Percentiles rank a stretch among this genome's conserved stretches.
phyloP scores from a whole-genome alignment of 495 filamentous ascomycete genomes.

The Cudoniella acicularis region DNA sequence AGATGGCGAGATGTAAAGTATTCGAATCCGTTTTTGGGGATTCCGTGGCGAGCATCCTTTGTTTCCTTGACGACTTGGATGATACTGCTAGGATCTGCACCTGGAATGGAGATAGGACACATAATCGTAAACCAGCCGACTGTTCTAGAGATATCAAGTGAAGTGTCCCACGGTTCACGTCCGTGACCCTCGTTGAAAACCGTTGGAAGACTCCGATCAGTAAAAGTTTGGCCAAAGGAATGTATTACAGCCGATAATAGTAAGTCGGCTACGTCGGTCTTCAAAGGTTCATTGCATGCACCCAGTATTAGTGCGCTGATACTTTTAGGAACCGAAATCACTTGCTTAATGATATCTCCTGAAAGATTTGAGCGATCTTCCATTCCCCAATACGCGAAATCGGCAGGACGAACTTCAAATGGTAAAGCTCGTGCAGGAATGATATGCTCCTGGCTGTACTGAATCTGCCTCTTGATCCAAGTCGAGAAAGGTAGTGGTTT shows the following conservation, averaged over 20 bases:
- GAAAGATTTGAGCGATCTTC: neutral
- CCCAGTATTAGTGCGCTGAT: neutral
- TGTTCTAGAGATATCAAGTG: neutral
- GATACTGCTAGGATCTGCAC: neutral
- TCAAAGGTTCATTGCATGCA: neutral
- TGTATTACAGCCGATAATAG: neutral
- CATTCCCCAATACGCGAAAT: neutral
- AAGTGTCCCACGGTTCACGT: neutral
- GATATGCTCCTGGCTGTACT: neutral
- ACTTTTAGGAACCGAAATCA: neutral
- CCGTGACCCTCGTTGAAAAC: neutral
- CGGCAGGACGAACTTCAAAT: neutral
- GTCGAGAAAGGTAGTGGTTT: neutral
- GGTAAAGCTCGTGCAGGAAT: neutral
- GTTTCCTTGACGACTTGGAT: neutral
- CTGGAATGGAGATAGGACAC: neutral
- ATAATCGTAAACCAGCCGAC: neutral
- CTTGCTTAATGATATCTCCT: neutral
- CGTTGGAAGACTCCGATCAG: neutral
- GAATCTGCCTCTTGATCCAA: neutral
- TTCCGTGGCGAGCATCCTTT: constrained; percentile 28
- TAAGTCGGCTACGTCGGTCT: neutral
- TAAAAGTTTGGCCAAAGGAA: neutral
- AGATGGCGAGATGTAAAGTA: constrained; percentile 38
- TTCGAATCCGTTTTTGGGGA: constrained; percentile 34